Evolutionary conservation across 1,284 basidiomycete genomes (phyloP).

Genomic region (Taiwanofungus camphoratus): DNA sequence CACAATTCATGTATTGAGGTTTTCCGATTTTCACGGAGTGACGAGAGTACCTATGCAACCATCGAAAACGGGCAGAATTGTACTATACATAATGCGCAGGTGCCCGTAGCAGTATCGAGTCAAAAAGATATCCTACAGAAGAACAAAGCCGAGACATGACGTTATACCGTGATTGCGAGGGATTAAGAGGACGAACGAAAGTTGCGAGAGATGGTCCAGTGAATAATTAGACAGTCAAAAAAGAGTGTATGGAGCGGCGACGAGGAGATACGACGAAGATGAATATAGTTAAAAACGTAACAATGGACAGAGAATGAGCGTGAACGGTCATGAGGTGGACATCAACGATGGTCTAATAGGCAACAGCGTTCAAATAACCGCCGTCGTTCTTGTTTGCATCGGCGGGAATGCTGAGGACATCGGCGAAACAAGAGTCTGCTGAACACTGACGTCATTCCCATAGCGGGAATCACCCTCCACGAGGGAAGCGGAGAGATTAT

Average conservation of each 20-base stretch:
- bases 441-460: constrained; percentile 25
- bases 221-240: neutral
- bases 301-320: too few species aligned
- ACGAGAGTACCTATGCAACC: too few species aligned
- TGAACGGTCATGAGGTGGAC: neutral
- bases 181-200: neutral
- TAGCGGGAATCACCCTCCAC: constrained; percentile 19
- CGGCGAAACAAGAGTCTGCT: constrained; percentile 58
- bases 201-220: neutral
- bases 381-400: constrained; percentile 23
- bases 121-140: constrained; percentile 1
- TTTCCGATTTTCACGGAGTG: too few species aligned
- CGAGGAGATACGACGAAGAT: neutral
- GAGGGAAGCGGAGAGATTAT: constrained; percentile 17
- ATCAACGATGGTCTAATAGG: neutral
- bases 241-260: neutral
- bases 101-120: neutral
- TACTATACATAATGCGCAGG: too few species aligned
- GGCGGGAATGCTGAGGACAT: constrained; percentile 70
- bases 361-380: constrained; percentile 17
- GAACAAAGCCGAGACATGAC: neutral
- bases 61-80: too few species aligned
- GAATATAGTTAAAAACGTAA: neutral
- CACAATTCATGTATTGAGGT: too few species aligned
- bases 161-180: neutral